phyloP scores from a whole-genome alignment of 2,329 filamentous ascomycete genomes.

The Trichoderma gracile region DNA sequence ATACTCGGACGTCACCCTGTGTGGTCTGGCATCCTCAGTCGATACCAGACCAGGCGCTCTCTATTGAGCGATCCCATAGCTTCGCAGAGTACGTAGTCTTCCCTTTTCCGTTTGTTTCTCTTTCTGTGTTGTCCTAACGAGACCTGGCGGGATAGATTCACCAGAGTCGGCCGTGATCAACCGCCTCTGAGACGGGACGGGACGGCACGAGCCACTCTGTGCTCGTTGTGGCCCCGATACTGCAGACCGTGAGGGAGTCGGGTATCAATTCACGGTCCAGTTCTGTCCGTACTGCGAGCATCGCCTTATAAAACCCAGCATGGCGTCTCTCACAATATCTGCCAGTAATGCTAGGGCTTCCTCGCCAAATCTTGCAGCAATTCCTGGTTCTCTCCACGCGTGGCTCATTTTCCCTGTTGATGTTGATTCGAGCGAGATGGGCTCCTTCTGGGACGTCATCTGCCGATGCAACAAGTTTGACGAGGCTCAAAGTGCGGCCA shows the following conservation, averaged over 20 bases:
- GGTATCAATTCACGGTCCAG: not conserved
- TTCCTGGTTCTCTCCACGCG: slow-evolving; percentile 6
- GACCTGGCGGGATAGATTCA: not conserved
- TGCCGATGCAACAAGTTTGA: slow-evolving; percentile 34
- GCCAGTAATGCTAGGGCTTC: not conserved
- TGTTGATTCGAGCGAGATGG: not conserved
- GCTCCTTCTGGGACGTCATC: slow-evolving; percentile 31
- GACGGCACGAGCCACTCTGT: slow-evolving; percentile 10
- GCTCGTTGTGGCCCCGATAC: not conserved
- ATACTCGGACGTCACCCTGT: not conserved
- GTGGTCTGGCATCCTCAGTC: not conserved
- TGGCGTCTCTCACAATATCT: slow-evolving; percentile 21
- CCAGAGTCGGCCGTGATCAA: not conserved
- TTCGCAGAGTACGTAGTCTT: not conserved
- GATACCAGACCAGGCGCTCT: not conserved
- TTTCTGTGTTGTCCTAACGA: not conserved
- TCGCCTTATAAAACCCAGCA: not conserved
- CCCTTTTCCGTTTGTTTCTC: not conserved
- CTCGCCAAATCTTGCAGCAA: not conserved
- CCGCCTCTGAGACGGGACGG: slow-evolving; percentile 4
- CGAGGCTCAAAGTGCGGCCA: slow-evolving; percentile 21
- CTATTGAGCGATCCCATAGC: not conserved
- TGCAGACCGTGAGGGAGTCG: not conserved
- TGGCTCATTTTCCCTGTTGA: slow-evolving; percentile 15
- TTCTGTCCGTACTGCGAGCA: not conserved